Evolutionary conservation across 352 stramenopile species (phyloP), one percentile per base, ranked within the genome.

Genomic region (Phytophthora parvispora): DNA sequence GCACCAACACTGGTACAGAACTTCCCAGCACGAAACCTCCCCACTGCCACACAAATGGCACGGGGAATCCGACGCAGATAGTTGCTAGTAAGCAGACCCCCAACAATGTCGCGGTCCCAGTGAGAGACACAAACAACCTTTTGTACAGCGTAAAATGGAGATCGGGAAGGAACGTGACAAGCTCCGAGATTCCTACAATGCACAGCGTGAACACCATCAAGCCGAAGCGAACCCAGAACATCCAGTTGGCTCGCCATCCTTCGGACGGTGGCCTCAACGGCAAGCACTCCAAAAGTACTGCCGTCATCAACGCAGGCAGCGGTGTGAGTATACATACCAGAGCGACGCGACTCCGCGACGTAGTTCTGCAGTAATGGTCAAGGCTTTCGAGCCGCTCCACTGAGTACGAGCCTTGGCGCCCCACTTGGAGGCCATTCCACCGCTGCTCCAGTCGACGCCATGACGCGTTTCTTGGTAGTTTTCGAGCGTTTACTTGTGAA

Each of bases 211-310:
- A 49, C 6, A 27, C 7, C 32, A 31, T 29, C 8, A 57, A 28
- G 3, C 4, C 2, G 12, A 57, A 20, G 20, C 57, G 57, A 32
- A 64, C n/a, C 45, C 45, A 57, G 4, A 64, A 56, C 9, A 64
- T 34, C 57, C 57, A 64, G 24, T 64, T 64, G 9, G 45, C 57
- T 18, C 8, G 9, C 57, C 29, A 64, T 47, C 57, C 57, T 32
- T 55, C 56, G 9, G 56, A 34, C 29, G 47, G 58, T n/a, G 31
- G 34, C 6, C 32, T 29, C 15, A 65, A 29, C n/a, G 58, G 54
- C 2, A 61, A 8, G 10, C 54, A 61, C 36, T 65, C 49, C 47
- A 65, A 18, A 13, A 65, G 16, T 40, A 51, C 34, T n/a, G 22
- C 22, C 1, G 16, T 28, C 22, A 12, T 3, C 49, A 58, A 51